A percentile compares a stretch with the other conserved stretches of the same genome.
These are phyloP conservation scores for Pyrus betulifolia DNA, from an alignment of 306 rosid genomes.

Conservation along the genomic window DNA sequence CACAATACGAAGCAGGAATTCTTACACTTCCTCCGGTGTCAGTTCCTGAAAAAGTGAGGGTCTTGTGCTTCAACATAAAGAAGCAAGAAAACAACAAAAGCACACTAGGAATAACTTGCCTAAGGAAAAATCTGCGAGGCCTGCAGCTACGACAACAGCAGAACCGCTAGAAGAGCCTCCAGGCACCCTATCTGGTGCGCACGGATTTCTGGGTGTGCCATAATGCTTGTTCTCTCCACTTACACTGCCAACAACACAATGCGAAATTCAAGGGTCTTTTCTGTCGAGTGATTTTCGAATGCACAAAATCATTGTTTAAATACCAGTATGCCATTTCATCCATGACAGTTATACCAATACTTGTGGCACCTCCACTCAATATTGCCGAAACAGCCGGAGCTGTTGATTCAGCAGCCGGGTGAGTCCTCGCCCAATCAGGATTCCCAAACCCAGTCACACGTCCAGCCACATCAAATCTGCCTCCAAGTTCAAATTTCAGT, in stretches of 20 bases:
- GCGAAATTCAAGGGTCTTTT: background rate
- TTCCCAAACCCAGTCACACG: constrained; percentile 74
- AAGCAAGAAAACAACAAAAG: constrained; percentile 3
- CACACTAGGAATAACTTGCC: constrained; percentile 34
- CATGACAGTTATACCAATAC: constrained; percentile 71
- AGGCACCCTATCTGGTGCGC: constrained; percentile 42
- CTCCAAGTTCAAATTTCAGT: background rate
- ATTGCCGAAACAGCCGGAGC: constrained; percentile 62
- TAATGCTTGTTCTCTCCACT: constrained; percentile 47
- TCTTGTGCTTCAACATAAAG: background rate
- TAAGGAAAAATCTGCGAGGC: constrained; percentile 76
- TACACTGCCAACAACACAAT: constrained; percentile 23
- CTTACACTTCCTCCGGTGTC: constrained; percentile 96
- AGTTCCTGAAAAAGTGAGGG: constrained; percentile 47
- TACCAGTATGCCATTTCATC: constrained; percentile 54
- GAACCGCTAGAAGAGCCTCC: constrained; percentile 62
- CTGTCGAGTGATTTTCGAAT: background rate
- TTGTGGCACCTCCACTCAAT: constrained; percentile 68
- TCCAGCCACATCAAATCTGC: constrained; percentile 81
- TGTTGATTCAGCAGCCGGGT: constrained; percentile 58
- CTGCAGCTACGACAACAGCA: constrained; percentile 69
- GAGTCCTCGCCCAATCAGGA: constrained; percentile 96
- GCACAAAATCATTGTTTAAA: too few species aligned
- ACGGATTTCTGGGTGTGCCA: constrained; percentile 48
- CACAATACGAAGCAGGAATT: constrained; percentile 87